A percentile compares a stretch with the other conserved stretches of the same genome.
phyloP scores from a whole-genome alignment of 257 asterid species.

The Nicotiana obtusifolia region DNA sequence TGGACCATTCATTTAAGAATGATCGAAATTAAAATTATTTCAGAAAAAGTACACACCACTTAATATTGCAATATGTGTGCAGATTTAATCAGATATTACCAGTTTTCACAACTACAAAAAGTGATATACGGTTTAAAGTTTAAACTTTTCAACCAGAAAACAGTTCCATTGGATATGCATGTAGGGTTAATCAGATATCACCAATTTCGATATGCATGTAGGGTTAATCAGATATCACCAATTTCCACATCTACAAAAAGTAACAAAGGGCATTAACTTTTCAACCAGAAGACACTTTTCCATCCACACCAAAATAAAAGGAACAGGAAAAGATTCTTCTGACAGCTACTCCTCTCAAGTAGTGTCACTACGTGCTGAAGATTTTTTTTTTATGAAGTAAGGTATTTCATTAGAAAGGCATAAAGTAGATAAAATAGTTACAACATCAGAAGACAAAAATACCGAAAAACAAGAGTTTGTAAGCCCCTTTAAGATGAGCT shows the following conservation, averaged over 20 bases:
- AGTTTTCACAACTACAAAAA: background rate
- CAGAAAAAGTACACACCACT: background rate
- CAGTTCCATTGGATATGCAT: background rate
- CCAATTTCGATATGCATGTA: background rate
- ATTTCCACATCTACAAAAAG: background rate
- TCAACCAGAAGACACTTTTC: background rate
- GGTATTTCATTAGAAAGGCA: too few species aligned
- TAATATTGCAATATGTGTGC: background rate
- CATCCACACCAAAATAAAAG: background rate
- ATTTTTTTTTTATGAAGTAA: too few species aligned
- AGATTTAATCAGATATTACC: background rate
- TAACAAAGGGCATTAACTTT: background rate
- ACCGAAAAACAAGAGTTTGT: too few species aligned
- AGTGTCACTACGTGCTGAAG: too few species aligned
- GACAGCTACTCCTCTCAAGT: too few species aligned
- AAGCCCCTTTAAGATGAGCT: too few species aligned
- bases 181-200: too few species aligned
- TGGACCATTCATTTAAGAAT: background rate
- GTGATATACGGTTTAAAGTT: background rate
- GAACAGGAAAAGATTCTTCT: background rate
- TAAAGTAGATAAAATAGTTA: too few species aligned
- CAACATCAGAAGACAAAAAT: too few species aligned
- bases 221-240: background rate
- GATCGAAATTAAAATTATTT: background rate
- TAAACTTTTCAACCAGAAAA: background rate